Evolutionary conservation across 2,329 filamentous ascomycete species (phyloP), one percentile per base, ranked within the genome.

Genomic region (Myriosclerotinia scirpicola): DNA sequence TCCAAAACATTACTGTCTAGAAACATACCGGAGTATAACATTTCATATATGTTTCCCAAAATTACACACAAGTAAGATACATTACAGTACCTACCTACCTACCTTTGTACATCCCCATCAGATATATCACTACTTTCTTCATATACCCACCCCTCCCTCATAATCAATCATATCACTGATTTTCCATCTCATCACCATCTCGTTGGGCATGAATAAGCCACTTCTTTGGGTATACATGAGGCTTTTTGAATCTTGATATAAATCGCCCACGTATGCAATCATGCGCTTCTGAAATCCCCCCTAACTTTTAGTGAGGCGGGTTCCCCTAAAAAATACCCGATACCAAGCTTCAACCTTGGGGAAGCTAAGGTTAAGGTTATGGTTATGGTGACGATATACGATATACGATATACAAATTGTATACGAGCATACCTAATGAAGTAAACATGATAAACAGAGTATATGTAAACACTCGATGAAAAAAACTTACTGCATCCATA

Each of bases 251-350:
- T 34, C 58, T 60, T 52, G 58, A 6, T 61, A 26, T 61, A 9
- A 61, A 50, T 40, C 11, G 58, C 58, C 58, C 58, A 61, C 58
- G 58, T 61, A 61, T 55, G 46, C 58, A 61, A 61, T 50, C 58
- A 61, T 50, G 58, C 26, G 58, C 58, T 48, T 38, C 44, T 48
- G 20, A 14, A 17, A 34, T 36, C 42, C 40, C 17, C 17, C 44
- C 17, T 46, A 48, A n/a, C 48, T 26, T n/a, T 48, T n/a, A n/a
- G 26, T 11, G 12, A 59, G 42, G 56, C 56, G 30, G n/a, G 44
- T 20, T 20, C 44, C 44, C 44, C n/a, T 2, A n/a, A 46, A 46
- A 7, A 46, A 26, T 26, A 26, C 26, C 26, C 26, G 26, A 26
- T 26, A 26, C 26, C 26, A 26, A 26, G 26, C 2, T 26, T 26